These are phyloP conservation scores for Paramecium tetraurelia DNA, from an alignment of 73 alveolate species.

Conservation along the genomic window DNA sequence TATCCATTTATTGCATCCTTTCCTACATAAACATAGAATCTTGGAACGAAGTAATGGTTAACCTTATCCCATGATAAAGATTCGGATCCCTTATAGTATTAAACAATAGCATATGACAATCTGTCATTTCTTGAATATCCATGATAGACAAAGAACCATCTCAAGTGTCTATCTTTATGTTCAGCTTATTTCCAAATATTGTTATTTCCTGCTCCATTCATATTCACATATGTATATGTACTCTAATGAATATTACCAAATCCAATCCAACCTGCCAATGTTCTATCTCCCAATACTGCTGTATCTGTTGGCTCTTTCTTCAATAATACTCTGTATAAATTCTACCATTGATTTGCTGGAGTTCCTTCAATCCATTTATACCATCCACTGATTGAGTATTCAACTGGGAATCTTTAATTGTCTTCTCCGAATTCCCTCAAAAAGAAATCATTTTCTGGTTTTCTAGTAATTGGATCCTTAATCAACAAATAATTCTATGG, in stretches of 20 bases:
- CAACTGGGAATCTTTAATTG: not conserved
- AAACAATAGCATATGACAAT: not conserved
- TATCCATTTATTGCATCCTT: constrained; percentile 9
- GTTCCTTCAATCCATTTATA: constrained; percentile 34
- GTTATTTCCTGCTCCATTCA: constrained; percentile 59
- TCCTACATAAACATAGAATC: constrained; percentile 23
- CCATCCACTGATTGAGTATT: constrained; percentile 38
- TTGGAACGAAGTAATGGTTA: not conserved
- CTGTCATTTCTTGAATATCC: not conserved
- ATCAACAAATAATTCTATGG: not conserved
- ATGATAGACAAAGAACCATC: constrained; percentile 46
- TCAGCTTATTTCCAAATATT: constrained; percentile 35
- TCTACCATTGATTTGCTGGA: constrained; percentile 28
- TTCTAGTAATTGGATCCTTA: not conserved
- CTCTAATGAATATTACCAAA: constrained; percentile 25
- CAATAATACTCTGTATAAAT: not conserved
- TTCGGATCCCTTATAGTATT: not conserved
- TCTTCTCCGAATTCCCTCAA: not conserved
- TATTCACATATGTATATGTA: constrained; percentile 34
- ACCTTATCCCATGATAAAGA: constrained; percentile 25
- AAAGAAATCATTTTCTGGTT: not conserved
- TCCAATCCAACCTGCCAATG: constrained; percentile 29
- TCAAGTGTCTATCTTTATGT: constrained; percentile 16
- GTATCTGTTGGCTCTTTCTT: constrained; percentile 32
- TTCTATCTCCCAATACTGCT: constrained; percentile 44